Evolutionary conservation across 805 yeast genomes (phyloP), one percentile per base, ranked within the genome.

Genomic region (Yarrowia phangngaensis): DNA sequence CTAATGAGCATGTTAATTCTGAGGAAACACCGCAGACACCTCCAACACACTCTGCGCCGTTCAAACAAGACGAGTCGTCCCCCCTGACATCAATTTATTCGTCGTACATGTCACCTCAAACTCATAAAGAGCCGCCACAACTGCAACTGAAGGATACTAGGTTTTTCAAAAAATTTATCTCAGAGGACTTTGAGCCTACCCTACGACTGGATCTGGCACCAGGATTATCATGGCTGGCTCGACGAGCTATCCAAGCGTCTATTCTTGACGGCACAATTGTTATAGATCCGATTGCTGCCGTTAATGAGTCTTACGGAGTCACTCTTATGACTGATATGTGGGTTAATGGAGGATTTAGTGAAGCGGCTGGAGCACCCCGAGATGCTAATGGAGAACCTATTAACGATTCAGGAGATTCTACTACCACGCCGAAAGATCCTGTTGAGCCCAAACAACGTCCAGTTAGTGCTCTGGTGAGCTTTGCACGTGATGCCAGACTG

Each of bases 281-380:
- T 3, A 80, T 90, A 29, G 95, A 88, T 64, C 98, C 98, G 0
- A 75, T 89, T 7, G 78, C 86, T 45, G 89, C 90, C 0, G 73
- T 82, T 30, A 88, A 89, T 58, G 94, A 84, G 63, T 75, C 23
- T 19, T 45, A 33, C 8, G 40, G 50, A 3, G 32, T 45, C 32
- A 33, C 20, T 22, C 17, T 41, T 20, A 41, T 41, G 48, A 41
- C 48, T 8, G 29, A 41, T 28, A 29, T 41, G 34, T 41, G 48
- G 48, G 26, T 41, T 26, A 41, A 29, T 29, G 35, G 35, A 29
- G 48, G 48, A 7, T 41, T 41, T 17, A 29, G 35, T 20, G 48
- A 41, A 17, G 28, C 35, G 14, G 48, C 48, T 8, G 48, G 48
- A 4, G 29, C 48, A 29, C 28, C 29, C 22, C 27, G 35, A 15